Evolutionary conservation across 176 grass and related monocot species (phyloP).

Genomic region (Oropetium thomaeum): DNA sequence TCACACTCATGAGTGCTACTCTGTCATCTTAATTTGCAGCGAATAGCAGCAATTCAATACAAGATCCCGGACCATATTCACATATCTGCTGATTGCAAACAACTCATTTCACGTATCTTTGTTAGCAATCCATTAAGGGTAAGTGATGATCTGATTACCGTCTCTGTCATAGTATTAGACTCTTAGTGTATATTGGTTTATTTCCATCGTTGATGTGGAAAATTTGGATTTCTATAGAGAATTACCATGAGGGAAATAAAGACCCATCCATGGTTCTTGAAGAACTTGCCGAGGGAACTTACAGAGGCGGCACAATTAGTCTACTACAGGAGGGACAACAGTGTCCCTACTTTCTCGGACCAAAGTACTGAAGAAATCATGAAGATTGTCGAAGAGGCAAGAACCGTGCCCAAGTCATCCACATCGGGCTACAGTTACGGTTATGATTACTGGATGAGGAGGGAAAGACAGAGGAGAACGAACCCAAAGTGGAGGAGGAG

Average conservation of each 20-base stretch:
- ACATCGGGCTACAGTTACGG: slow-evolving; percentile 22
- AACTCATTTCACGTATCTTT: slow-evolving; percentile 76
- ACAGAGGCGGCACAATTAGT: slow-evolving; percentile 39
- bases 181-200: background rate
- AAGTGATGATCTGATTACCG: slow-evolving; percentile 18
- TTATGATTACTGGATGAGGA: slow-evolving; percentile 38
- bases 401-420: slow-evolving; percentile 19
- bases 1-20: background rate
- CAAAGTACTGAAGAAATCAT: slow-evolving; percentile 51
- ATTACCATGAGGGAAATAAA: slow-evolving; percentile 65
- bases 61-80: slow-evolving; percentile 74
- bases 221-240: slow-evolving; percentile 39
- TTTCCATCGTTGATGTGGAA: background rate
- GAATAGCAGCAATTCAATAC: slow-evolving; percentile 68
- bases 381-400: slow-evolving; percentile 48
- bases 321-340: slow-evolving; percentile 42
- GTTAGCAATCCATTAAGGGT: slow-evolving; percentile 54
- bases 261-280: slow-evolving; percentile 68
- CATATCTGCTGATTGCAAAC: slow-evolving; percentile 68
- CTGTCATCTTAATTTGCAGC: slow-evolving; percentile 46
- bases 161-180: background rate
- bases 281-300: slow-evolving; percentile 66
- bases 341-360: slow-evolving; percentile 32
- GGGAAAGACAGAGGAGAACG: slow-evolving; percentile 19
- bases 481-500: slow-evolving; percentile 20